Conservation (phyloP, 768 basidiomycete genomes). For the Pholiota molesta region DNA sequence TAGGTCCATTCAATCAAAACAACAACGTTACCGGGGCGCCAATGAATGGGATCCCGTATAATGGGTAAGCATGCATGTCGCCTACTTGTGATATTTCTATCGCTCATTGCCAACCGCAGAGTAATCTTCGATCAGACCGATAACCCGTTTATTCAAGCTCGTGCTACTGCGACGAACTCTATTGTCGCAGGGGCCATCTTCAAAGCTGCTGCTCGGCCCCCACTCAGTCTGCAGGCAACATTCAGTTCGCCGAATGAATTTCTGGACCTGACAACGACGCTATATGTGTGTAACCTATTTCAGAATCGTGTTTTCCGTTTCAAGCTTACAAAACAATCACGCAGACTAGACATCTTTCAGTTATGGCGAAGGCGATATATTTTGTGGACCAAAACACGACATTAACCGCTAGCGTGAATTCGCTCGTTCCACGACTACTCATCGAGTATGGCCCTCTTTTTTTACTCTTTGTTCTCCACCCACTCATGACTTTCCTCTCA, state of each 20-base stretch:
- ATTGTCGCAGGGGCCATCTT: conserved; percentile 66
- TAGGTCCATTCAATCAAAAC: conserved; percentile 29
- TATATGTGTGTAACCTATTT: conserved; percentile 49
- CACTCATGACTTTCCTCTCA: not conserved
- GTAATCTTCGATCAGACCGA: conserved; percentile 43
- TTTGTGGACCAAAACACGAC: conserved; percentile 47
- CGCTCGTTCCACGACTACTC: conserved; percentile 50
- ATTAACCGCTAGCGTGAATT: conserved; percentile 41
- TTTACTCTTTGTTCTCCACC: not conserved
- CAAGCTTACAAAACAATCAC: not conserved
- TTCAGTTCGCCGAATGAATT: conserved; percentile 57
- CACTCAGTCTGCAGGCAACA: conserved; percentile 42
- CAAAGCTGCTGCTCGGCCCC: conserved; percentile 45
- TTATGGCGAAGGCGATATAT: conserved; percentile 61
- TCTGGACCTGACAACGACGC: conserved; percentile 46
- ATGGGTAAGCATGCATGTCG: conserved; percentile 45
- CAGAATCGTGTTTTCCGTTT: too few species aligned
- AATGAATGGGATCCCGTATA: conserved; percentile 52
- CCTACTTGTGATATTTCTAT: not conserved
- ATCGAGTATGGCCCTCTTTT: conserved; percentile 52
- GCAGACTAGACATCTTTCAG: conserved; percentile 58
- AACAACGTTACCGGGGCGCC: conserved; percentile 57
- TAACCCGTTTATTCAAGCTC: conserved; percentile 52
- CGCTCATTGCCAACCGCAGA: conserved; percentile 25
- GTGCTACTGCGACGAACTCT: conserved; percentile 50